These are phyloP conservation scores for Leucogyrophana mollusca DNA, from an alignment of 768 basidiomycete genomes.

Conservation along the genomic window DNA sequence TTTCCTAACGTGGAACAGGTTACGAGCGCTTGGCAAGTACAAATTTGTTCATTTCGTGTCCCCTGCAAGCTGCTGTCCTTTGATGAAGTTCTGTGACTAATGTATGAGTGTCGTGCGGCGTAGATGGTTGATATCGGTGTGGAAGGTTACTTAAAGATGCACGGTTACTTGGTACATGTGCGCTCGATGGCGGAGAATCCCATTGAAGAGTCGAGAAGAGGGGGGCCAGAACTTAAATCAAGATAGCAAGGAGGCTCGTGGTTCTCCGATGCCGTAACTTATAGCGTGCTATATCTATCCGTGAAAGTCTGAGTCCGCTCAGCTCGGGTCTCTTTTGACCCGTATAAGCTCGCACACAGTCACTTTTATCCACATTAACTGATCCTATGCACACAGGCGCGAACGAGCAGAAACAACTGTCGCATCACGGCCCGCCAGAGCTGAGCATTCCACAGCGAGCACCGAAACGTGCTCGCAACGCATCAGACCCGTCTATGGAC, in stretches of 20 bases:
- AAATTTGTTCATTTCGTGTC: no score
- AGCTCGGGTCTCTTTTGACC: slow-evolving; percentile 12
- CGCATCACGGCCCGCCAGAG: slow-evolving; percentile 8
- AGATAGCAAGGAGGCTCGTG: slow-evolving; percentile 10
- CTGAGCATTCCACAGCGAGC: slow-evolving; percentile 29
- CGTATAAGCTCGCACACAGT: slow-evolving; percentile 6
- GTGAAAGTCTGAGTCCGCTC: slow-evolving; percentile 11
- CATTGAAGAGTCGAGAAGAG: slow-evolving; percentile 5
- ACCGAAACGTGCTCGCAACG: slow-evolving; percentile 47
- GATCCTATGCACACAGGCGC: slow-evolving; percentile 19
- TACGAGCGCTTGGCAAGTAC: neutral
- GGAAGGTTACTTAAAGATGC: neutral
- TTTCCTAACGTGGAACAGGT: neutral
- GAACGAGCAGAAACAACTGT: slow-evolving; percentile 7
- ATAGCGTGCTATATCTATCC: slow-evolving; percentile 9
- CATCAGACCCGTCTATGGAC: slow-evolving; percentile 16
- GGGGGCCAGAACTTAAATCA: slow-evolving; percentile 9
- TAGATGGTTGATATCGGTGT: neutral
- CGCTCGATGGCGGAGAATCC: slow-evolving; percentile 2
- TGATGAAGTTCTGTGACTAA: neutral
- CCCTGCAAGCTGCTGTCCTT: no score
- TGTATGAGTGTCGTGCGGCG: neutral
- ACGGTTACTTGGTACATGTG: slow-evolving; percentile 2
- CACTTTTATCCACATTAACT: slow-evolving; percentile 23
- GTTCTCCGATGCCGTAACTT: slow-evolving; percentile 12